phyloP scores from a whole-genome alignment of 257 asterid species.

The Nicotiana undulata region DNA sequence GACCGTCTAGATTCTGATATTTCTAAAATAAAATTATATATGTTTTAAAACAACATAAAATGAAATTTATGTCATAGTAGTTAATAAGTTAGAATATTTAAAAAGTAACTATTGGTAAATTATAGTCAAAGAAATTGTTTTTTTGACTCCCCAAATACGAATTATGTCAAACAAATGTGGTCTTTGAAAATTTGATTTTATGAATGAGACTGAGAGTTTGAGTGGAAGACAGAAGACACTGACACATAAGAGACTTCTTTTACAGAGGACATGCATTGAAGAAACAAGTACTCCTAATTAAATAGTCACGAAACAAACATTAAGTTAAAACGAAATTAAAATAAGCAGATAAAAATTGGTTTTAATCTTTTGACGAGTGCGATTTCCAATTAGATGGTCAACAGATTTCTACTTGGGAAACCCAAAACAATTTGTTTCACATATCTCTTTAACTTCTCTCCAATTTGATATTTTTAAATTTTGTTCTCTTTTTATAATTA shows the following conservation, averaged over 20 bases:
- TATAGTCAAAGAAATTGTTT: too few relatives aligned
- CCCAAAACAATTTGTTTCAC: slow-evolving; percentile 36
- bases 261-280: slow-evolving; percentile 40
- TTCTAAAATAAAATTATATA: too few relatives aligned
- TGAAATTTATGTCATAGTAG: too few relatives aligned
- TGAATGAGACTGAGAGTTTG: slow-evolving; percentile 35
- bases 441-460: slow-evolving; percentile 12
- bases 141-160: too few relatives aligned
- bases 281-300: slow-evolving; percentile 10
- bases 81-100: too few relatives aligned
- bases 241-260: slow-evolving; percentile 40
- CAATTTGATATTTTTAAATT: too few relatives aligned
- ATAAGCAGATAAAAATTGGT: neutral
- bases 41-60: too few relatives aligned
- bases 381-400: slow-evolving; percentile 74
- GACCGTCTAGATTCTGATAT: too few relatives aligned
- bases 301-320: neutral
- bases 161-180: too few relatives aligned
- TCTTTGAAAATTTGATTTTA: slow-evolving; percentile 33
- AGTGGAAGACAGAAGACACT: slow-evolving; percentile 88
- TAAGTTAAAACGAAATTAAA: neutral
- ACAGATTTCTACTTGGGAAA: slow-evolving; percentile 60
- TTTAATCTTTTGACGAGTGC: slow-evolving; percentile 44
- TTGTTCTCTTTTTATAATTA: neutral
- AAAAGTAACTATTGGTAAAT: too few relatives aligned